phyloP scores from a whole-genome alignment of 306 rosid species.

The Gynostemma pentaphyllum region DNA sequence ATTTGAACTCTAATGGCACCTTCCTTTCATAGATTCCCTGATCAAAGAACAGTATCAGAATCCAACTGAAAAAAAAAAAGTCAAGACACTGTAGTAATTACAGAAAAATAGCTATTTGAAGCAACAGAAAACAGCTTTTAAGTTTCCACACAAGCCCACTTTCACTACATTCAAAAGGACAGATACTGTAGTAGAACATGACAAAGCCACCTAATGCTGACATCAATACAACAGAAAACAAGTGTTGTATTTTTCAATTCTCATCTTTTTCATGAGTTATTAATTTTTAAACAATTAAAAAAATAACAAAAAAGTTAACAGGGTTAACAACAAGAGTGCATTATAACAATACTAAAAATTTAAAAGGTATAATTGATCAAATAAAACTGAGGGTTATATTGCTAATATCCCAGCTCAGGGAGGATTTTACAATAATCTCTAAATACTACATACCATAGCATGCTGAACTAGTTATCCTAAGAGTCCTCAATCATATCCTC shows the following conservation, averaged over 20 bases:
- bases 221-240: neutral
- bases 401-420: no score
- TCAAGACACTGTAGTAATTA: neutral
- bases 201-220: neutral
- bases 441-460: no score
- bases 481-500: neutral
- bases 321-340: no score
- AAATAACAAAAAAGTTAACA: no score
- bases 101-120: neutral
- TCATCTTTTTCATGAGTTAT: no score
- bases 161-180: neutral
- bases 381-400: no score
- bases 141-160: neutral
- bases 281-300: no score
- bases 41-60: constrained; percentile 22
- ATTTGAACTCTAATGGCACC: constrained; percentile 58
- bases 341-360: no score
- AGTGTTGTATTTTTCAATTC: no score
- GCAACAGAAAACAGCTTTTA: neutral
- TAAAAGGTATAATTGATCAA: no score
- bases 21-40: constrained; percentile 95
- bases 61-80: constrained; percentile 14
- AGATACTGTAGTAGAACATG: neutral
- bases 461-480: neutral
- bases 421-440: no score